These are phyloP conservation scores for Plectosphaerella plurivora DNA, from an alignment of 2,329 filamentous ascomycete genomes.

Conservation along the genomic window DNA sequence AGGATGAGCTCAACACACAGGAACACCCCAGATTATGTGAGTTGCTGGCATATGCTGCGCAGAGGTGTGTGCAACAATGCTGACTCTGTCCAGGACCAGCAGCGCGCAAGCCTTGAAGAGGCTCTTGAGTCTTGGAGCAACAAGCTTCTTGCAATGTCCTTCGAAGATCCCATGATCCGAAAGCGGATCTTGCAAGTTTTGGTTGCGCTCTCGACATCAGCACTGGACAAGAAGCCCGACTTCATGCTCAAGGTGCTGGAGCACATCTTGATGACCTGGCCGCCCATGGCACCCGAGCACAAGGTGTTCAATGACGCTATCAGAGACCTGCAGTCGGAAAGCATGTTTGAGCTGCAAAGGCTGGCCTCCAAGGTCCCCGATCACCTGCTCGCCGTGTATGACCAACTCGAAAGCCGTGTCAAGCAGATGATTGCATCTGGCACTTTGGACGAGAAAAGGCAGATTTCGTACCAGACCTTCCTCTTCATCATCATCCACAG, in stretches of 20 bases:
- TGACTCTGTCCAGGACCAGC: constrained; percentile 26
- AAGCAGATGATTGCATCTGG: constrained; percentile 73
- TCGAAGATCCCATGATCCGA: constrained; percentile 80
- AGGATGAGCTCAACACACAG: constrained; percentile 23
- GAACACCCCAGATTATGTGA: constrained; percentile 11
- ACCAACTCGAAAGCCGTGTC: constrained; percentile 78
- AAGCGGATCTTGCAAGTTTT: constrained; percentile 78
- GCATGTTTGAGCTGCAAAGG: constrained; percentile 82
- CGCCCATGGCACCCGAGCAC: constrained; percentile 66
- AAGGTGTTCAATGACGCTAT: constrained; percentile 80
- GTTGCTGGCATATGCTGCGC: neutral
- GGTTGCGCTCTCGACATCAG: constrained; percentile 79
- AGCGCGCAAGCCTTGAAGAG: constrained; percentile 53
- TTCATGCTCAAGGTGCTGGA: constrained; percentile 90
- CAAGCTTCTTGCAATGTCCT: constrained; percentile 63
- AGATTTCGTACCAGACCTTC: constrained; percentile 83
- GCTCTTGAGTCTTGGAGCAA: constrained; percentile 70
- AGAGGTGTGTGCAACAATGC: neutral
- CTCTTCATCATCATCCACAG: constrained; percentile 94
- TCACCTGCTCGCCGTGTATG: constrained; percentile 82
- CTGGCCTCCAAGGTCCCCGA: constrained; percentile 89
- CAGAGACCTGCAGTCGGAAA: constrained; percentile 80
- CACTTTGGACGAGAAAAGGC: constrained; percentile 73
- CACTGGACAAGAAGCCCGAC: constrained; percentile 68
- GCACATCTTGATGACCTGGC: constrained; percentile 81